Conservation (phyloP, 129 eudicot species). For the Artemisia tridentata region DNA sequence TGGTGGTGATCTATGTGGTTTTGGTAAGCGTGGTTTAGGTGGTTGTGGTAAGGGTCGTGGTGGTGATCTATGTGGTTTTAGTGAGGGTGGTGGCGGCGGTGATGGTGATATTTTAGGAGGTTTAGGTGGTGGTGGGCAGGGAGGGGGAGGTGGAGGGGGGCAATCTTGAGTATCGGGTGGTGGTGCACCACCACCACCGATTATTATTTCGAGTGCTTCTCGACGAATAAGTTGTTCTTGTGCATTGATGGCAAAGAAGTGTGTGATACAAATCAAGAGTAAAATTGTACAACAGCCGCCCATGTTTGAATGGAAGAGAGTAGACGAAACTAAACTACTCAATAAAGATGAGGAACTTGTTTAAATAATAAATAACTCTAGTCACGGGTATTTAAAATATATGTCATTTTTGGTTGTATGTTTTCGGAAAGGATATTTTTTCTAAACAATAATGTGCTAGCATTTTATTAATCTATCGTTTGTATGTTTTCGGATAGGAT, state of each 20-base stretch:
- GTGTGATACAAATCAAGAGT: constrained; percentile 17
- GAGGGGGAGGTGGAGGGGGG: constrained; percentile 23
- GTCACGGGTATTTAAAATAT: constrained; percentile 4
- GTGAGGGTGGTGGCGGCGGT: neutral
- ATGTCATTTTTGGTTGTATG: neutral
- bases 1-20: neutral
- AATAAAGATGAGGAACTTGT: neutral
- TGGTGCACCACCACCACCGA: constrained; percentile 33
- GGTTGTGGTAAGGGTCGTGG: constrained; percentile 3
- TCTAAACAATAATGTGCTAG: neutral
- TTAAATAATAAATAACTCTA: neutral
- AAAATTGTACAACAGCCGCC: constrained; percentile 1
- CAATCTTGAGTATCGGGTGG: constrained; percentile 10
- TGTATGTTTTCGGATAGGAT: neutral
- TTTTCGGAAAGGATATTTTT: neutral
- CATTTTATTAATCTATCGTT: neutral
- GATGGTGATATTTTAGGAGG: neutral
- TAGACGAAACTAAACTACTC: neutral
- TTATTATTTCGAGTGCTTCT: constrained; percentile 36
- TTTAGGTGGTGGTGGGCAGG: constrained; percentile 1
- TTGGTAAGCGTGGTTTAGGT: neutral
- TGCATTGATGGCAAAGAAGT: constrained; percentile 14
- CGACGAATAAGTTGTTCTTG: constrained; percentile 7
- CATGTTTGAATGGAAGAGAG: neutral
- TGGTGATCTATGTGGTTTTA: neutral